Evolutionary conservation across 345 rosid species (phyloP).

Genomic region (Aethionema arabicum): DNA sequence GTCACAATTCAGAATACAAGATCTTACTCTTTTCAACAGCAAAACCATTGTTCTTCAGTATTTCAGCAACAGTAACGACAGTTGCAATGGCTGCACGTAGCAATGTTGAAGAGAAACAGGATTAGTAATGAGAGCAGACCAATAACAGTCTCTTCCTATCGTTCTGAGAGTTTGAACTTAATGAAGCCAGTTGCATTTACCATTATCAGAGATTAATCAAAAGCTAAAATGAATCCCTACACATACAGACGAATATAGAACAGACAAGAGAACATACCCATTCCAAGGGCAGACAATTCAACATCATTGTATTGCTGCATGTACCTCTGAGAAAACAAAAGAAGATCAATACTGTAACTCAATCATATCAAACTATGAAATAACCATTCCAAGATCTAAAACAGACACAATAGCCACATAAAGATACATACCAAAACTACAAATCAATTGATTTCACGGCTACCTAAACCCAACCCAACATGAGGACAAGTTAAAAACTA

Average conservation of each 20-base stretch:
- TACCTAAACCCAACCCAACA: too few relatives aligned
- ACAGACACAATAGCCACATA: not conserved
- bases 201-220: not conserved
- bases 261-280: constrained; percentile 45
- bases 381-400: not conserved
- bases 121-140: not conserved
- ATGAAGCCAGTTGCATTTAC: not conserved
- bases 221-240: not conserved
- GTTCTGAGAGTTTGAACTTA: not conserved
- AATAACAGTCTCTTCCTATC: not conserved
- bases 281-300: constrained; percentile 86
- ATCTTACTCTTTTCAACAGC: constrained; percentile 83
- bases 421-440: not conserved
- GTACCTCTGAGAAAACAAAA: constrained; percentile 57
- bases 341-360: constrained; percentile 13
- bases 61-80: constrained; percentile 78
- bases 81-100: constrained; percentile 75
- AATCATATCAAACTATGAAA: constrained; percentile 1
- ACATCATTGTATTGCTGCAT: constrained; percentile 91
- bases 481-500: too few relatives aligned
- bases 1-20: not conserved
- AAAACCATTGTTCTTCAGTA: constrained; percentile 82
- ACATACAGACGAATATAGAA: not conserved
- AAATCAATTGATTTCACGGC: not conserved
- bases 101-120: not conserved